Percentiles rank a stretch among this genome's conserved stretches.
Evolutionary conservation across 495 filamentous ascomycete species (phyloP).

Genomic region (Jackrogersella multiformis): DNA sequence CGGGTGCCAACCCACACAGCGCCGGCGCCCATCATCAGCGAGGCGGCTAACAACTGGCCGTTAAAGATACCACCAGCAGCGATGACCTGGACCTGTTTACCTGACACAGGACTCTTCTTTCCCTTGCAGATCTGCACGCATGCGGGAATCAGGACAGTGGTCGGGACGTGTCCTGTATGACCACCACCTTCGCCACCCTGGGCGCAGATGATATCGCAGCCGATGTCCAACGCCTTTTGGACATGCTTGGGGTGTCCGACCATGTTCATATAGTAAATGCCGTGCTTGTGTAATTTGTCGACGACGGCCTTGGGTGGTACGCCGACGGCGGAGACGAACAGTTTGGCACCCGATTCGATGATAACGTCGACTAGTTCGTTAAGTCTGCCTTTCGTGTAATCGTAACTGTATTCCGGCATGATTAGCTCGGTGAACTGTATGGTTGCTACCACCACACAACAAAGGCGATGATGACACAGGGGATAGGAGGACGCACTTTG

Average conservation of each 20-base stretch:
- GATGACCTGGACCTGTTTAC: conserved; percentile 85
- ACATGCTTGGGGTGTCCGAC: conserved; percentile 99
- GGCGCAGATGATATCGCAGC: conserved; percentile 90
- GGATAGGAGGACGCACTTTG: conserved; percentile 70
- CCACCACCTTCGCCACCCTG: conserved; percentile 93
- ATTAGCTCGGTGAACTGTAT: conserved; percentile 27
- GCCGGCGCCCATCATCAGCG: conserved; percentile 90
- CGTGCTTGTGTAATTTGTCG: conserved; percentile 84
- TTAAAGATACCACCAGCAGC: conserved; percentile 96
- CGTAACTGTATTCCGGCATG: conserved; percentile 72
- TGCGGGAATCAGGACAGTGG: conserved; percentile 87
- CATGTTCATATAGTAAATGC: conserved; percentile 99
- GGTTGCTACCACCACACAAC: not conserved
- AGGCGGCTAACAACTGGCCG: conserved; percentile 87
- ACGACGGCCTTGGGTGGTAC: conserved; percentile 90
- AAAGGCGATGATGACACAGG: not conserved
- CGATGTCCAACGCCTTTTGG: conserved; percentile 87
- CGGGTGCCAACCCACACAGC: conserved; percentile 97
- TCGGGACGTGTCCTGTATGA: conserved; percentile 91
- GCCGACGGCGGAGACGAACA: conserved; percentile 97
- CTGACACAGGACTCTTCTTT: conserved; percentile 86
- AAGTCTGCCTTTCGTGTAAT: conserved; percentile 99
- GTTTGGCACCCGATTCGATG: conserved; percentile 86
- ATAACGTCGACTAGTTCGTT: conserved; percentile 89
- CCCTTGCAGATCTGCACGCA: conserved; percentile 84